Evolutionary conservation across 352 stramenopile species (phyloP), one percentile per base, ranked within the genome.

Genomic region (Pythium dissotocum): DNA sequence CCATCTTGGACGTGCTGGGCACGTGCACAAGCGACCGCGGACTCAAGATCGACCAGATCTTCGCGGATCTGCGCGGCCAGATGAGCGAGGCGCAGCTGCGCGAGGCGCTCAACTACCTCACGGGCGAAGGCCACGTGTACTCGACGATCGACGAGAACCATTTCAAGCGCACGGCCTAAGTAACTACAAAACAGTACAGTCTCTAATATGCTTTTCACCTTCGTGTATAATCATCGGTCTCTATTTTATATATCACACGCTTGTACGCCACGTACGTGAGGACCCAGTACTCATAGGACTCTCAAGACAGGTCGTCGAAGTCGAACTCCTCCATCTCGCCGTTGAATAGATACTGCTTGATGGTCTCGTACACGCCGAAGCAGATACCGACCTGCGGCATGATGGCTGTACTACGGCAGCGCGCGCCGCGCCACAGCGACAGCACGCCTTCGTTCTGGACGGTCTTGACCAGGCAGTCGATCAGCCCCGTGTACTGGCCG

Each of bases 111-210:
- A 79, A 91, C 62, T 88, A 91, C 69, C 81, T 97, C 51, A 95
- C 80, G 24, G 93, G 80, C 69, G 90, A 97, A 68, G 89, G 90
- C 42, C 86, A 95, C 63, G 85, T 97, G 58, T 97, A 97, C 81
- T 95, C 88, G 60, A 97, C 90, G 26, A 95, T 97, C 71, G 90
- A 97, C 69, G 89, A 97, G 67, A 85, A 96, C 73, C 90, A 97
- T 75, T 95, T 94, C 72, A 94, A 92, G 74, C 82, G 88, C 36
- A 97, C 90, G 33, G 77, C 83, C 16, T 94, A 94, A 63, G 24
- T 33, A 54, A 33, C 21, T 54, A 54, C 21, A 24, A 24, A 24
- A 24, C 21, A 24, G 21, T 24, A 24, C 38, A 44, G 9, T 44
- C 28, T 44, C 38, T 44, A 44, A 44, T 44, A 44, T 44, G 38